Evolutionary conservation across 495 filamentous ascomycete species (phyloP), one percentile per base, ranked within the genome.

Genomic region (Beverwykella pulmonaria): DNA sequence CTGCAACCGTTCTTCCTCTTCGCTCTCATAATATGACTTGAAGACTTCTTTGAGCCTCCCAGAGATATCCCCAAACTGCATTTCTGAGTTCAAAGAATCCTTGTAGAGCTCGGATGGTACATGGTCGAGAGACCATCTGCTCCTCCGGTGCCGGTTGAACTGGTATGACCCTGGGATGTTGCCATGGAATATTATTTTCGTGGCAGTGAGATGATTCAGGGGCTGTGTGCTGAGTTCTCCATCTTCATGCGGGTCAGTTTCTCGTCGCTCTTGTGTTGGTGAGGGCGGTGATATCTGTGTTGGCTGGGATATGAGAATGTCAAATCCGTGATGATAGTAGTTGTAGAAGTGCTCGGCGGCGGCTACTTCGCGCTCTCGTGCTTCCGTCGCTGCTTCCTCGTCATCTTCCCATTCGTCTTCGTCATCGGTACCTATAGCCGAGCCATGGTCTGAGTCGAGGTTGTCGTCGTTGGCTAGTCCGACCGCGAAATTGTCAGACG

Each of bases 151-250:
- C 25, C 94, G 85, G 75, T 98, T 97, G 79, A 98, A 98, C 6
- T 92, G 89, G 78, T 97, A 97, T 3, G 92, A 96, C 0, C 94
- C 94, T 3, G 94, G 94, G 2, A 98, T 87, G 71, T 98, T 98
- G 30, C 87, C 91, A 77, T 98, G 94, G 1, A 98, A 78, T 47
- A 97, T 86, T 14, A 98, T 76, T 74, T 98, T 98, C 5, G 91
- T 93, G 12, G 91, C 94, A 0, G 92, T 90, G 2, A 91, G 79
- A 47, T 87, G 87, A 63, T 87, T 71, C 23, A 70, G 63, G 77
- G 6, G 84, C 78, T 19, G 79, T 73, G 62, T 20, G 41, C 62
- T 66, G 8, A 71, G 63, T n/a, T 67, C 59, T 1, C 65, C 69
- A 19, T 64, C 54, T 50, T 65, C 64, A 47, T 63, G 58, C 1